These are phyloP conservation scores for Geosmithia flava DNA, from an alignment of 2,329 filamentous ascomycete genomes.

Conservation along the genomic window DNA sequence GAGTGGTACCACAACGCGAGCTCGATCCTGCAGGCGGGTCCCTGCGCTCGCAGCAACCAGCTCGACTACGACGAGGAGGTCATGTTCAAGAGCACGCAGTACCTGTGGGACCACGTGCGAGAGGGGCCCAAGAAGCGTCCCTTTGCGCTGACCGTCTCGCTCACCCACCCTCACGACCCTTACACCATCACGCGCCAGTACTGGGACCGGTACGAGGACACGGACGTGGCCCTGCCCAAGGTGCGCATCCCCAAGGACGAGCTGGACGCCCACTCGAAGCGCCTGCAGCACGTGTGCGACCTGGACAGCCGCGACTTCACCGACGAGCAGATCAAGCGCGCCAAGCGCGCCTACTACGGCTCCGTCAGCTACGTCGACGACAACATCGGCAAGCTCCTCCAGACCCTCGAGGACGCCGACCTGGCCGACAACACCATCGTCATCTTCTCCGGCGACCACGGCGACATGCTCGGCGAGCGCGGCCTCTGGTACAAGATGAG, in stretches of 20 bases:
- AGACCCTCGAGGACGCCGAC: slow-evolving; percentile 65
- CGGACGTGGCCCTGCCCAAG: slow-evolving; percentile 75
- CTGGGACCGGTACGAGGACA: slow-evolving; percentile 83
- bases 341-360: slow-evolving; percentile 81
- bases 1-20: slow-evolving; percentile 98
- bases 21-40: slow-evolving; percentile 80
- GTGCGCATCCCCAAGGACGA: slow-evolving; percentile 68
- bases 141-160: slow-evolving; percentile 81
- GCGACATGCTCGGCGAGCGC: slow-evolving; percentile 90
- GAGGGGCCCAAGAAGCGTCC: slow-evolving; percentile 60
- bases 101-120: slow-evolving; percentile 83
- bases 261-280: slow-evolving; percentile 77
- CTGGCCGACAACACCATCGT: slow-evolving; percentile 80
- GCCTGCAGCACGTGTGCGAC: slow-evolving; percentile 76
- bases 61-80: slow-evolving; percentile 94
- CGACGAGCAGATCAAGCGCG: slow-evolving; percentile 74
- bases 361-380: slow-evolving; percentile 91
- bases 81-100: slow-evolving; percentile 83
- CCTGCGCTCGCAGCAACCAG: slow-evolving; percentile 85
- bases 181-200: slow-evolving; percentile 91
- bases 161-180: slow-evolving; percentile 90
- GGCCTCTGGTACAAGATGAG: slow-evolving; percentile 97
- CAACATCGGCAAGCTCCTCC: slow-evolving; percentile 73
- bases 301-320: slow-evolving; percentile 75
- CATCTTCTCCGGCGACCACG: slow-evolving; percentile 87